Base-by-base conservation (phyloP, 176 grass and related monocot genomes). In the Carex cristatella region DNA sequence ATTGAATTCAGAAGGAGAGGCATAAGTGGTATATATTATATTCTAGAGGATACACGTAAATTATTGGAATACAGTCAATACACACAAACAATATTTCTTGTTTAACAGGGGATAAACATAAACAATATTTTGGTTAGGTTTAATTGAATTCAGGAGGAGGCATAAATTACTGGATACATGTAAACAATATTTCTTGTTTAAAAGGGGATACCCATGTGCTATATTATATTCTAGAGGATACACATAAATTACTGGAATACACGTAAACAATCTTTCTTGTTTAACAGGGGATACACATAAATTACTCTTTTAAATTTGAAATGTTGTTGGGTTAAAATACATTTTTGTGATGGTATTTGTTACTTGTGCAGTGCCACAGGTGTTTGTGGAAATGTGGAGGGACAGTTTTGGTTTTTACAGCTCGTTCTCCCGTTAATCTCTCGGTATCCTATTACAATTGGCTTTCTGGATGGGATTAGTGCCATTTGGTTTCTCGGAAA, bases 331-430 rank as follows among this genome's bases (percentile, higher is more conserved):
- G 58, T 79, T 35, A 12, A 56, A 79, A 30, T 58, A 58, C 13
- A 14, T 58, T 35, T 58, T 33, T 58, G 27, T 27, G 18, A 83
- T 83, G 27, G 10, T 55, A 69, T 30, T 76, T 69, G 61, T 83
- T 64, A 53, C 37, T 65, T 83, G 6, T 83, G 81, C 42, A 83
- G 81, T 69, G 62, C 61, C 19, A 28, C 62, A 2, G 65, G 60
- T 69, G 62, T 83, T 83, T 37, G 18, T 83, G 81, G 81, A 83
- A 81, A 83, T 67, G 81, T 67, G 81, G 81, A 83, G 63, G 63
- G 49, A 69, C 81, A 83, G 81, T 83, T 67, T 83, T 83, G 81
- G 44, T 83, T 83, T 69, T 83, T 65, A 83, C 81, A 83, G 46
- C 81, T 83, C 81, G 46, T 83, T 69, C 44, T 83, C 63, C 81